Evolutionary conservation across 1,284 basidiomycete species (phyloP), one percentile per base, ranked within the genome.

Genomic region (Apiotrichum akiyoshidainum): DNA sequence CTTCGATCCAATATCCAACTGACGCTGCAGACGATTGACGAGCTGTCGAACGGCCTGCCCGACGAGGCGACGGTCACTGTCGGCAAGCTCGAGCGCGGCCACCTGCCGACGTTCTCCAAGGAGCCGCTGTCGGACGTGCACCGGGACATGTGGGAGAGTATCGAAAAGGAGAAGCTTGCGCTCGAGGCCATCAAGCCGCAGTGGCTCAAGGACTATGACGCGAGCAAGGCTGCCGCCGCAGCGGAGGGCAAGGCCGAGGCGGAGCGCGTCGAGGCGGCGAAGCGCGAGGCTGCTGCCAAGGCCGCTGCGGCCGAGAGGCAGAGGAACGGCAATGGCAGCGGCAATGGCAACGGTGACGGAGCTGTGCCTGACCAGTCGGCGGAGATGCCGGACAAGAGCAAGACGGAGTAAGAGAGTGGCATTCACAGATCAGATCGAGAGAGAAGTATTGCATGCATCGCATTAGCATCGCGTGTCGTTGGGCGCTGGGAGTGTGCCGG

Each of bases 171-270:
- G 58, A 65, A 63, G 47, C 52, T 45, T 40, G 70, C 71, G 58
- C 60, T 72, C 44, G 63, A 66, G 41, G 67, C 60, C 19, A n/a
- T 58, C 40, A 72, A 72, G 62, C 74, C 74, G 13, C 31, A 52
- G n/a, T 76, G 74, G 74, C 58, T 74, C 54, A 54, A 46, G 35
- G 55, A 64, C 46, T 71, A 57, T 44, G 62, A 70, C 41, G 57
- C 14, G 35, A 31, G n/a, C n/a, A 22, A 44, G 54, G 22, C 26
- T 3, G 26, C 26, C 4, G 26, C 26, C 4, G 26, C 26, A 3
- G 26, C 26, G 26, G 26, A 35, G 31, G 39, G 44, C 11, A 31
- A 46, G 41, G 42, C 21, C 8, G 48, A 41, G 41, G 14, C 47
- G 26, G 26, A 31, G 26, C 26, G 26, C 26, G 26, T 31, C 4